Conservation (phyloP, 2,329 filamentous ascomycete species). For the Scolecobasidium constrictum region DNA sequence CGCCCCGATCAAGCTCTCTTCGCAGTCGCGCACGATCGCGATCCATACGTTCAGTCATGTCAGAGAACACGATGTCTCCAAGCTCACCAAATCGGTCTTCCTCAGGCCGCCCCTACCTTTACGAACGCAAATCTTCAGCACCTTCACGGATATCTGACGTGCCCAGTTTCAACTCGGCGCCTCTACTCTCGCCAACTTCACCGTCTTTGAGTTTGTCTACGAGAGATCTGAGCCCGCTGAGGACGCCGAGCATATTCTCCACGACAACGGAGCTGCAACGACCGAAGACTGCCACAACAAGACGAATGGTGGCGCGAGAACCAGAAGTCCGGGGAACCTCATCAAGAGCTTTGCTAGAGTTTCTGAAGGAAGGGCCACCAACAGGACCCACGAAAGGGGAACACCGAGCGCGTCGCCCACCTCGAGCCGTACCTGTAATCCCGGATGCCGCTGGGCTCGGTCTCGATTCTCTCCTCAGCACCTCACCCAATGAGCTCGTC, state of each 20-base stretch:
- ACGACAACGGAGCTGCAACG: background rate
- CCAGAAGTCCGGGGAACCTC: slow-evolving; percentile 5
- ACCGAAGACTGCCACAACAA: background rate
- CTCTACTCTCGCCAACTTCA: background rate
- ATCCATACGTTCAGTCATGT: background rate
- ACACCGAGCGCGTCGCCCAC: background rate
- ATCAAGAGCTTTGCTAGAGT: slow-evolving; percentile 1
- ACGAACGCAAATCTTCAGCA: background rate
- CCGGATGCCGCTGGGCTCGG: background rate
- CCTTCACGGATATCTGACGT: background rate
- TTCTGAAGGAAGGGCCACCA: slow-evolving; percentile 2
- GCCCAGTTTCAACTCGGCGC: background rate
- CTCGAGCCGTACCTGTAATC: background rate
- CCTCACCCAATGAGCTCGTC: background rate
- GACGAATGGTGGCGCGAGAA: slow-evolving; percentile 5
- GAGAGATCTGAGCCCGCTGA: background rate
- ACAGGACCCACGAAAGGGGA: background rate
- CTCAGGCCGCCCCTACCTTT: background rate
- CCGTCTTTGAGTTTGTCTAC: background rate
- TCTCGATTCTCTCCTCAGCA: too few species aligned
- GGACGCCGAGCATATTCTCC: background rate
- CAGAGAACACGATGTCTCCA: background rate
- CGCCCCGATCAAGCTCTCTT: background rate
- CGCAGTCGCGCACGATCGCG: background rate
- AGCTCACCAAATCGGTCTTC: background rate